Percentiles rank a stretch among this genome's conserved stretches.
phyloP scores from a whole-genome alignment of 345 rosid species.

The Jatropha curcas region DNA sequence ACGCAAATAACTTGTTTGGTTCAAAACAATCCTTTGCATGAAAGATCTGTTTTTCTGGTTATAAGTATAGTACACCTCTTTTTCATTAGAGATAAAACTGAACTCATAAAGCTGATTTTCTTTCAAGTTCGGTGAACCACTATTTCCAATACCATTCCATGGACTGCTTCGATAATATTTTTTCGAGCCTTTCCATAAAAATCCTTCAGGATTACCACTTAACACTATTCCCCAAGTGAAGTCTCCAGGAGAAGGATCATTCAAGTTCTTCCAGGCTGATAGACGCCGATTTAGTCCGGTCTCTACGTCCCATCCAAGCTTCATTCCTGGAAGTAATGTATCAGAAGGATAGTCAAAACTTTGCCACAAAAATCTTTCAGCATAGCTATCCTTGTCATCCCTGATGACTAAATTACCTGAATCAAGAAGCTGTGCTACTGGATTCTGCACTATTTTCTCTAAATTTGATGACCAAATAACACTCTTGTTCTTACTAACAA shows the following conservation, averaged over 20 bases:
- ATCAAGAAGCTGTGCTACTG: slow-evolving; percentile 11
- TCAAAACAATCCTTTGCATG: not conserved
- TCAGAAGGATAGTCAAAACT: slow-evolving; percentile 24
- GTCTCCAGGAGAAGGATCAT: slow-evolving; percentile 19
- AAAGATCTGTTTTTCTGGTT: not conserved
- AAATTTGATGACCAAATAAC: slow-evolving; percentile 19
- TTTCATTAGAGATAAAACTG: not conserved
- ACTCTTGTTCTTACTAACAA: not conserved
- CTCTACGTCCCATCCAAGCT: slow-evolving; percentile 12
- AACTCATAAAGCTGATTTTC: not conserved
- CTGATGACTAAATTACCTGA: slow-evolving; percentile 10
- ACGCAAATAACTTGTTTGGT: not conserved
- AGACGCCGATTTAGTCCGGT: not conserved
- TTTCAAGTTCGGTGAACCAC: not conserved
- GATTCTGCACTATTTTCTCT: not conserved
- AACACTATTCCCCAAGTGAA: not conserved
- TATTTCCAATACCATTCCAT: slow-evolving; percentile 17
- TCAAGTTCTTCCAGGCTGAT: slow-evolving; percentile 5
- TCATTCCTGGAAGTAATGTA: slow-evolving; percentile 20
- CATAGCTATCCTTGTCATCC: not conserved
- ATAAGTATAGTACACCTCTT: not conserved
- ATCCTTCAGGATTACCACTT: not conserved
- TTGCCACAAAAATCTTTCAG: slow-evolving; percentile 1
- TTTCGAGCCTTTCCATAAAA: not conserved
- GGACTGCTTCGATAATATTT: not conserved